Base-by-base conservation (phyloP, 768 basidiomycete species). In the Calocera cornea region DNA sequence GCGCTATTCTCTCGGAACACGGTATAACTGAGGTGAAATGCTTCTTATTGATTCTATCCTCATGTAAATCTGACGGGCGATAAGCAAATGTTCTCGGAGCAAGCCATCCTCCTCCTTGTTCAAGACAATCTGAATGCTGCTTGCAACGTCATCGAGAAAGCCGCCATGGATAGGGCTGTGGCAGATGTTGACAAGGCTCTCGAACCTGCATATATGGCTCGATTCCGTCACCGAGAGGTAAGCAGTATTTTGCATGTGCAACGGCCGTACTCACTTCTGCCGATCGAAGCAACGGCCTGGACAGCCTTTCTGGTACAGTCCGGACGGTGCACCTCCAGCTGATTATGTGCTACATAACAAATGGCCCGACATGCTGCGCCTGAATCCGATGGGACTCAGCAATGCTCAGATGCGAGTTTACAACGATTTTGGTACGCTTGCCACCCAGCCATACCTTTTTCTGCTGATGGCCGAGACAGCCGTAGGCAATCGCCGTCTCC, bases 131-230 rank as follows among this genome's bases (percentile, higher is more conserved):
- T 97, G 64, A 95, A 98, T 49, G 81, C 91, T 54, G 95, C 95
- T 17, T 98, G 95, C 74, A 83, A 85, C 66, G 91, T 93, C 10
- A 95, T 99, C 70, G 94, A 97, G 78, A 95, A 92, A 72, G 95
- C 95, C 3, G 97, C 97, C 0, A 97, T 97, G 90, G 95, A 98
- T 72, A 86, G 92, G 68, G 95, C 95, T 7, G 84, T 92, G 65
- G 83, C 86, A 2, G 97, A 98, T 72, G 90, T 97, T 7, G 97
- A 99, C 74, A 93, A 95, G 69, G 87, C 85, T 27, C 91, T 99
- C 69, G 81, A 84, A 1, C 70, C 84, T 29, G 89, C 93, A 11
- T 97, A 94, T 73, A 89, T 93, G 36, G 81, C 83, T 54, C 84
- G 97, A 66, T 85, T 90, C 67, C 86, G 89, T 60, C 93, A 98